Evolutionary conservation across 805 yeast species (phyloP).

Genomic region (Kodamaea fukazawae): DNA sequence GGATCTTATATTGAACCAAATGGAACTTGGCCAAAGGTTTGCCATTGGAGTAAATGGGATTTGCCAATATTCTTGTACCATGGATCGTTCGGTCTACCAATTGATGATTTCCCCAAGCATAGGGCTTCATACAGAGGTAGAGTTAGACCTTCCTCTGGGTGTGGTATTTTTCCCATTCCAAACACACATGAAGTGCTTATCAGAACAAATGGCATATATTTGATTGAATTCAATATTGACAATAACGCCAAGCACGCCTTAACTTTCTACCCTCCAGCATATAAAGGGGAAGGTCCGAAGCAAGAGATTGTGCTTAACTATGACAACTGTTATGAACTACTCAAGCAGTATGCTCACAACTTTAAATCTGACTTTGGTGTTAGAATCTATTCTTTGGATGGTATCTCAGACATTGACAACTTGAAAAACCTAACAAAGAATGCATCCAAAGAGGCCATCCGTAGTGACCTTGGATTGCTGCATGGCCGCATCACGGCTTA

Average conservation of each 20-base stretch:
- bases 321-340: slow-evolving; percentile 32
- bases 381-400: slow-evolving; percentile 57
- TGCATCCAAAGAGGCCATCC: slow-evolving; percentile 14
- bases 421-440: slow-evolving; percentile 29
- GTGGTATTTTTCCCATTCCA: slow-evolving; percentile 19
- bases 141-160: not conserved
- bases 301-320: slow-evolving; percentile 48
- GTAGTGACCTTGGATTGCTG: slow-evolving; percentile 42
- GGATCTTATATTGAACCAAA: slow-evolving; percentile 46
- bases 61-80: slow-evolving; percentile 74
- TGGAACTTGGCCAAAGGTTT: slow-evolving; percentile 54
- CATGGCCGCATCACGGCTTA: slow-evolving; percentile 38
- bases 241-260: slow-evolving; percentile 53
- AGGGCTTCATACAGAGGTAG: too few relatives aligned
- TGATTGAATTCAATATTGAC: slow-evolving; percentile 67
- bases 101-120: slow-evolving; percentile 46
- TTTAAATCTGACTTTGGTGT: slow-evolving; percentile 42
- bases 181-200: slow-evolving; percentile 30
- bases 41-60: slow-evolving; percentile 87
- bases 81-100: slow-evolving; percentile 71
- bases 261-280: slow-evolving; percentile 56
- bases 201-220: slow-evolving; percentile 64
- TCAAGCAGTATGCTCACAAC: slow-evolving; percentile 24
- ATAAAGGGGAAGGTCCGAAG: slow-evolving; percentile 64
- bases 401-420: slow-evolving; percentile 56